phyloP scores from a whole-genome alignment of 1,284 basidiomycete species.

The Austroboletus rostrupii region DNA sequence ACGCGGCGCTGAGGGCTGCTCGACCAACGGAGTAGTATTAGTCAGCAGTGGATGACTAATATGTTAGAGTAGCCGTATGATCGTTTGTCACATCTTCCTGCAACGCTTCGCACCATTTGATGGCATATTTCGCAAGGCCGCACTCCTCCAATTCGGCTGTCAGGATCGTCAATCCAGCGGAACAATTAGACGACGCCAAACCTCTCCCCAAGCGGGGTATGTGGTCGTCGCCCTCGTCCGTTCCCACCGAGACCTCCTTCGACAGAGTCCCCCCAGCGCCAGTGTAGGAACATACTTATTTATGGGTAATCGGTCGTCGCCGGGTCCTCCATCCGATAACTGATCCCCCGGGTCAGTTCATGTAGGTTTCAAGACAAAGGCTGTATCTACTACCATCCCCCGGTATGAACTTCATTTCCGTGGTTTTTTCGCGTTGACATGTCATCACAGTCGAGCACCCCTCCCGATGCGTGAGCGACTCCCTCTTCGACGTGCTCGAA shows the following conservation, averaged over 20 bases:
- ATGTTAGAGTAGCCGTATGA: background rate
- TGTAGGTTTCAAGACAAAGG: constrained; percentile 86
- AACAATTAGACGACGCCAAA: constrained; percentile 34
- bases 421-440: constrained; percentile 14
- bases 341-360: constrained; percentile 42
- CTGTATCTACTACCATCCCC: constrained; percentile 79
- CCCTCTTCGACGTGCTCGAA: background rate
- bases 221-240: constrained; percentile 8
- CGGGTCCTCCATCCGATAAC: constrained; percentile 1
- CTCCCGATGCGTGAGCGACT: constrained; percentile 19
- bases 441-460: constrained; percentile 17
- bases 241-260: constrained; percentile 6
- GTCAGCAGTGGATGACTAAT: constrained; percentile 18
- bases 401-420: constrained; percentile 42
- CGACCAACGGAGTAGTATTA: background rate
- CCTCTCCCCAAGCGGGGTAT: constrained; percentile 42
- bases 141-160: constrained; percentile 49
- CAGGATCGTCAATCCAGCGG: constrained; percentile 51
- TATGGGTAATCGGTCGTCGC: constrained; percentile 58
- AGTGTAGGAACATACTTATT: constrained; percentile 85
- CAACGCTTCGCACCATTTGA: constrained; percentile 11
- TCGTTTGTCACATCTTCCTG: constrained; percentile 1
- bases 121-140: constrained; percentile 44
- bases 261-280: constrained; percentile 65
- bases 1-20: constrained; percentile 37